phyloP scores from a whole-genome alignment of 768 basidiomycete species.

The Tulasnella sp. region DNA sequence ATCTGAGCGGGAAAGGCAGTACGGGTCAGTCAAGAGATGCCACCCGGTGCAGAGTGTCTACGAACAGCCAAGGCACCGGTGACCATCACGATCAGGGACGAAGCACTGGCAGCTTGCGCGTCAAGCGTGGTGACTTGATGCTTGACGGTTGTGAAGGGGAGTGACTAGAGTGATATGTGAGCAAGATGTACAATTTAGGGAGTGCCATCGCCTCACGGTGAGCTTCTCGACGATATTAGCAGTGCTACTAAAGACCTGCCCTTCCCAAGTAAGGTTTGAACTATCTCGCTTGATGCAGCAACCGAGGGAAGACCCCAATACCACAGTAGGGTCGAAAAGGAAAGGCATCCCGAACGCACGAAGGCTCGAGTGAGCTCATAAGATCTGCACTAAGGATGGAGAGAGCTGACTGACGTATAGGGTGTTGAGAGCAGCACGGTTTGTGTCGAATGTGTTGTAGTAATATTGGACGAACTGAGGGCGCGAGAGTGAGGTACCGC shows the following conservation, averaged over 20 bases:
- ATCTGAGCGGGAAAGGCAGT: conserved; percentile 49
- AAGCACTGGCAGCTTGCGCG: conserved; percentile 74
- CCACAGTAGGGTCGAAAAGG: not conserved
- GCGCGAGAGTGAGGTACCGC: not conserved
- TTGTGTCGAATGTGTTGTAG: conserved; percentile 69
- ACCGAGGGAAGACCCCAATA: conserved; percentile 30
- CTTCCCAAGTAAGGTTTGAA: conserved; percentile 89
- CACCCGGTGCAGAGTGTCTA: conserved; percentile 26
- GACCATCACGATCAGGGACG: conserved; percentile 70
- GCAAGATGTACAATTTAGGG: not conserved
- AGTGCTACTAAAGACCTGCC: conserved; percentile 53
- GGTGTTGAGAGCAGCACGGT: conserved; percentile 52
- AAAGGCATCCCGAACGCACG: not conserved
- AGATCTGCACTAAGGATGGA: conserved; percentile 33
- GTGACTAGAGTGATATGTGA: conserved; percentile 44
- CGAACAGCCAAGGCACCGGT: conserved; percentile 79
- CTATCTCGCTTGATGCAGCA: conserved; percentile 55
- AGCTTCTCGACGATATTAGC: conserved; percentile 66
- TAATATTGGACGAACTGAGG: conserved; percentile 67
- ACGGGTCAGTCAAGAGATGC: conserved; percentile 8
- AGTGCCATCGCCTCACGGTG: conserved; percentile 45
- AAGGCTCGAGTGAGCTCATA: conserved; percentile 25
- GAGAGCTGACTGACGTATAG: conserved; percentile 71
- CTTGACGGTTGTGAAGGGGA: conserved; percentile 77
- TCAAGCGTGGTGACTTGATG: conserved; percentile 82